These are phyloP conservation scores for Colletotrichum limetticola DNA, from an alignment of 2,329 filamentous ascomycete genomes.

Conservation along the genomic window DNA sequence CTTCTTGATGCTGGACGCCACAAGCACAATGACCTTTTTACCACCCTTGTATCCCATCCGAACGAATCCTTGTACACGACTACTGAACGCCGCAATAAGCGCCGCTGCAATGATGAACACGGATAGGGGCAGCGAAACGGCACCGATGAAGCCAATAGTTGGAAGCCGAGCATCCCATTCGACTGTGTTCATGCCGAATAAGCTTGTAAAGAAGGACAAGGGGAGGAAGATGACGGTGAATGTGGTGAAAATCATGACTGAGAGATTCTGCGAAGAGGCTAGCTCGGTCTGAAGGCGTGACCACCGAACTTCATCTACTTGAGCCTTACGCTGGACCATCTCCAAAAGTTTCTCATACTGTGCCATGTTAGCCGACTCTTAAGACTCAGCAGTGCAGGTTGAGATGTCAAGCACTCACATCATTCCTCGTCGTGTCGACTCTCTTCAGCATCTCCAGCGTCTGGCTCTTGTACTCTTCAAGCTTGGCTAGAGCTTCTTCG, in stretches of 20 bases:
- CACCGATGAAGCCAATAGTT: constrained; percentile 56
- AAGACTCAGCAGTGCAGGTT: background rate
- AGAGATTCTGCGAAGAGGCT: constrained; percentile 69
- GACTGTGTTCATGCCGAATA: constrained; percentile 73
- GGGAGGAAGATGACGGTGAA: constrained; percentile 73
- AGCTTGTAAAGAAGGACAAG: constrained; percentile 71
- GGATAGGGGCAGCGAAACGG: constrained; percentile 60
- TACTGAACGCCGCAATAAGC: constrained; percentile 67
- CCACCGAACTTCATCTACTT: constrained; percentile 73
- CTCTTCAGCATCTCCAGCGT: constrained; percentile 67
- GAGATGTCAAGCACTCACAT: constrained; percentile 40
- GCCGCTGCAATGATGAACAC: constrained; percentile 59
- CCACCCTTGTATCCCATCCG: constrained; percentile 37
- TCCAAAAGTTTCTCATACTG: constrained; percentile 72
- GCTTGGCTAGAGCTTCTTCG: constrained; percentile 59
- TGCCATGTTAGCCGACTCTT: background rate
- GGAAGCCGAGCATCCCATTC: constrained; percentile 67
- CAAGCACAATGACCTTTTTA: background rate
- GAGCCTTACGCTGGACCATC: constrained; percentile 74
- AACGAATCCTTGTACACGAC: constrained; percentile 49
- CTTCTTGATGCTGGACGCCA: constrained; percentile 2
- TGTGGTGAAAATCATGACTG: constrained; percentile 74
- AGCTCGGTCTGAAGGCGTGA: constrained; percentile 72
- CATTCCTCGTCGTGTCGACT: constrained; percentile 67
- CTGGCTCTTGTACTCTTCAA: constrained; percentile 66